Evolutionary conservation across 1,284 basidiomycete species (phyloP).

Genomic region (Cutaneotrichosporon curvatum): DNA sequence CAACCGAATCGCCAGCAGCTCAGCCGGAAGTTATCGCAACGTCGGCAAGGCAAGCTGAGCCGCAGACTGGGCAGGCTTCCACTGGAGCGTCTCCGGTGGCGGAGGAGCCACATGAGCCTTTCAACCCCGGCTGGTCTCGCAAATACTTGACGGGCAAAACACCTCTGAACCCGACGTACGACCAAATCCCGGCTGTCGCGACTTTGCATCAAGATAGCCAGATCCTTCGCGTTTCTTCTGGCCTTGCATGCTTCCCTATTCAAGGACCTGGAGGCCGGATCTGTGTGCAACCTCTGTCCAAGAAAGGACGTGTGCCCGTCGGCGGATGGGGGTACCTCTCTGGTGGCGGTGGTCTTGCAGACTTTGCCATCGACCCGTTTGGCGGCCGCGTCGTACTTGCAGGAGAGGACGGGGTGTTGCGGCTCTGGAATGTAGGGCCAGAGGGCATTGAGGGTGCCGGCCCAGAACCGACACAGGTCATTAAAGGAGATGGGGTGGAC

Average conservation of each 20-base stretch:
- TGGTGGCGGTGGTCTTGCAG: constrained; percentile 42
- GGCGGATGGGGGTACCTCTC: constrained; percentile 40
- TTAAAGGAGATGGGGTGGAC: constrained; percentile 38
- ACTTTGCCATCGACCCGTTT: constrained; percentile 45
- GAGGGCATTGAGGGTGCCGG: constrained; percentile 33
- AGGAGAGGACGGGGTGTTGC: constrained; percentile 45
- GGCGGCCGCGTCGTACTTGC: constrained; percentile 39
- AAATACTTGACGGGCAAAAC: constrained; percentile 47
- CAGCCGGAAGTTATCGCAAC: too few species aligned
- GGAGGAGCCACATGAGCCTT: constrained; percentile 14
- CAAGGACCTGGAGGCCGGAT: constrained; percentile 48
- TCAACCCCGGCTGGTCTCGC: constrained; percentile 46
- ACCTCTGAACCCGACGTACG: constrained; percentile 47
- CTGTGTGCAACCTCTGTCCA: constrained; percentile 40
- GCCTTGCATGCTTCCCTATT: constrained; percentile 46
- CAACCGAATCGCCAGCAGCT: not conserved
- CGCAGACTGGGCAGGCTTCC: too few species aligned
- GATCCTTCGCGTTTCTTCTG: constrained; percentile 35
- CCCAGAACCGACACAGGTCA: constrained; percentile 26
- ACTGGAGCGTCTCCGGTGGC: too few species aligned
- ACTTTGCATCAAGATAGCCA: constrained; percentile 45
- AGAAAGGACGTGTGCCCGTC: constrained; percentile 44
- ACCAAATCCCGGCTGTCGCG: constrained; percentile 43
- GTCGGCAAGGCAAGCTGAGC: too few species aligned
- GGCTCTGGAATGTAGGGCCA: constrained; percentile 39